Evolutionary conservation across 192 early-diverging fungal genomes (phyloP).

Genomic region (Piromyces finnis): DNA sequence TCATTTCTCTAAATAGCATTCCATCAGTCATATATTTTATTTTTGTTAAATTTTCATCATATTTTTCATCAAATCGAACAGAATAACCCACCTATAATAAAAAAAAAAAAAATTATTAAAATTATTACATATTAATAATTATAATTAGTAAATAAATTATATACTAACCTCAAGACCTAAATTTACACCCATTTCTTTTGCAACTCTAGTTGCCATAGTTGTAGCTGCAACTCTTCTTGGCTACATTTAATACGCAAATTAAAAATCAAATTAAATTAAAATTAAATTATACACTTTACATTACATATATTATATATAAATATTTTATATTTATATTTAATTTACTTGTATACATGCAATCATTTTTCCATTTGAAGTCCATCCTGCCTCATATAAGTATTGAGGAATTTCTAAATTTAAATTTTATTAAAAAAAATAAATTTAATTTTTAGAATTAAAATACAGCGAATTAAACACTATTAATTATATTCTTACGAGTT

Average conservation of each 20-base stretch:
- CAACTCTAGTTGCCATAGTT: conserved; percentile 53
- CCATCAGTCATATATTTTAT: conserved; percentile 81
- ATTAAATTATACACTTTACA: too few species aligned
- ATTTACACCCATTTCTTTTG: conserved; percentile 44
- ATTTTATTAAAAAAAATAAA: neutral
- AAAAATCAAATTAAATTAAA: too few species aligned
- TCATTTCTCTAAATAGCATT: conserved; percentile 59
- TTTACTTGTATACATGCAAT: conserved; percentile 58
- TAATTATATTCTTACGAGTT: conserved; percentile 43
- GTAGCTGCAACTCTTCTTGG: conserved; percentile 56
- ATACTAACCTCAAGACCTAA: conserved; percentile 35
- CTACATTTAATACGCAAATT: conserved; percentile 1
- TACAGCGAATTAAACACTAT: too few species aligned
- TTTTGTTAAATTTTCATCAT: conserved; percentile 21
- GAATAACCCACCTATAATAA: conserved; percentile 47
- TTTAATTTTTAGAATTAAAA: too few species aligned
- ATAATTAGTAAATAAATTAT: too few species aligned
- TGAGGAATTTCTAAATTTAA: conserved; percentile 50
- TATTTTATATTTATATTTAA: too few species aligned
- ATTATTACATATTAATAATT: too few species aligned
- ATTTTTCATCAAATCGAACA: conserved; percentile 56
- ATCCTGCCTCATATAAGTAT: conserved; percentile 56
- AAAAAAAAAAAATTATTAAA: neutral
- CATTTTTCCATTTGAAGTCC: conserved; percentile 34
- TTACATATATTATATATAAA: too few species aligned